phyloP scores from a whole-genome alignment of 2,329 filamentous ascomycete genomes.

The Hyphodiscus sp. region DNA sequence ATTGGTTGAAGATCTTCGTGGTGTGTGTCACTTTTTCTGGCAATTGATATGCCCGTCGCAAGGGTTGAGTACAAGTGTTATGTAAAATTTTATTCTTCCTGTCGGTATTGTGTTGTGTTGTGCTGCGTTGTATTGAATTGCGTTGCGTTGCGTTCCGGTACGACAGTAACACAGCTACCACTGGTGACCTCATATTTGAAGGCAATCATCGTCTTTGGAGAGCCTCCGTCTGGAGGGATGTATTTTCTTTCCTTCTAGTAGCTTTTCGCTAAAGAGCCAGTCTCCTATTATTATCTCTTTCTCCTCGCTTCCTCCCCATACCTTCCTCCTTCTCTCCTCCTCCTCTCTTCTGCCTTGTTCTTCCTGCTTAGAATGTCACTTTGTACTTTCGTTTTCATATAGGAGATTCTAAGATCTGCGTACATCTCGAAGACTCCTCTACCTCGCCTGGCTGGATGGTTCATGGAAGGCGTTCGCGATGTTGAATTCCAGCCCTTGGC shows the following conservation, averaged over 20 bases:
- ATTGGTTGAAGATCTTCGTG: neutral
- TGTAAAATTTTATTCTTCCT: no score
- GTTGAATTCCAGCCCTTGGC: neutral
- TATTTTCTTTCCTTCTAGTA: neutral
- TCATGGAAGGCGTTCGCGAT: neutral
- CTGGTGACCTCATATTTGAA: neutral
- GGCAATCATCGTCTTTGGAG: neutral
- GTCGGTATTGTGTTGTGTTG: no score
- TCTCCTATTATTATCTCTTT: neutral
- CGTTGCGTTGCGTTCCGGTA: no score
- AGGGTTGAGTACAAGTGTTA: no score
- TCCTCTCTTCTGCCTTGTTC: neutral
- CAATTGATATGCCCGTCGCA: no score
- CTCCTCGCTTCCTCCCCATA: neutral
- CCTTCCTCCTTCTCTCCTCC: no score
- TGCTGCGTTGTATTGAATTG: no score
- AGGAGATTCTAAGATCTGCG: neutral
- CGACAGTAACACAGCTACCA: no score
- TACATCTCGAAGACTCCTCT: neutral
- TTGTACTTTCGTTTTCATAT: no score
- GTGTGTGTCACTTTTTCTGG: neutral
- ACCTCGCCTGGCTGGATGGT: neutral
- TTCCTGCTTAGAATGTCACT: no score
- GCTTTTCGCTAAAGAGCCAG: neutral
- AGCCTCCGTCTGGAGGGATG: neutral